phyloP scores from a whole-genome alignment of 495 filamentous ascomycete species.

The Neurospora sp. region DNA sequence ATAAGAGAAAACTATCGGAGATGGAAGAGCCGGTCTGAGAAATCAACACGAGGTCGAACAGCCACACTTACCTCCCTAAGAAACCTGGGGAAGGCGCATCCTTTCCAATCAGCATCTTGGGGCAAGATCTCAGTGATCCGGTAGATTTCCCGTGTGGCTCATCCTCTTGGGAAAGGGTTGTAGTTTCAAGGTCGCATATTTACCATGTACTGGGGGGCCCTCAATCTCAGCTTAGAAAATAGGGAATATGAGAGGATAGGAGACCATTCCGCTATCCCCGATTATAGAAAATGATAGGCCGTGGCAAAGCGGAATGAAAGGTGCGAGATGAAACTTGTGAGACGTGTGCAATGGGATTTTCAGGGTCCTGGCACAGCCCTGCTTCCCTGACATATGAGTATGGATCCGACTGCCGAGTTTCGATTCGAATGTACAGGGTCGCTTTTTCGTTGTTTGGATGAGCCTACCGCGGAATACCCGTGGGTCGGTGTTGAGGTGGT shows the following conservation, averaged over 20 bases:
- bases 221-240: background rate
- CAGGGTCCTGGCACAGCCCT: background rate
- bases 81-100: background rate
- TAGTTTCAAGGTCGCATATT: background rate
- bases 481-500: no score
- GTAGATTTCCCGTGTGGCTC: background rate
- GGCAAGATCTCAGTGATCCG: background rate
- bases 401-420: background rate
- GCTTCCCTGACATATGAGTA: background rate
- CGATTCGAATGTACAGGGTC: background rate
- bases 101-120: background rate
- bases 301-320: background rate
- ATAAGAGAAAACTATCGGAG: background rate
- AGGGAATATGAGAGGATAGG: background rate
- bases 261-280: background rate
- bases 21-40: background rate
- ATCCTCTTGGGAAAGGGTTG: background rate
- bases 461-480: background rate
- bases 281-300: background rate
- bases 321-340: background rate
- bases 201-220: background rate
- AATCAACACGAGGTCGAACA: background rate
- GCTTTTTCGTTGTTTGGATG: background rate
- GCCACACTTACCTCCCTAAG: background rate
- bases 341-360: background rate